Conservation (phyloP, 306 rosid species). For the Rosa persica region DNA sequence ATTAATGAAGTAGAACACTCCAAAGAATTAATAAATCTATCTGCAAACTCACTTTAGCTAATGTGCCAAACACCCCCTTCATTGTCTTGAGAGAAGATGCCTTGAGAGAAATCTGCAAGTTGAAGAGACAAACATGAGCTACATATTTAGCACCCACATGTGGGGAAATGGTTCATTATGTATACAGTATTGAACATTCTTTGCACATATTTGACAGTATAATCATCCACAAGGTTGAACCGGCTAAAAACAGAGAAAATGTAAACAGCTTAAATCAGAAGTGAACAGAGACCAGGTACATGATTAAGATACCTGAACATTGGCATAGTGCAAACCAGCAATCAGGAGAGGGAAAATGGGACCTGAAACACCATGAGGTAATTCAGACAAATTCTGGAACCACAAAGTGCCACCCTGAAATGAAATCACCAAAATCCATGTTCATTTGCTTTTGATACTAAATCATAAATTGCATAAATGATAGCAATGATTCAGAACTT, state of each 20-base stretch:
- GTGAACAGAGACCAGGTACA: background rate
- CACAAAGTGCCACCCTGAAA: conserved; percentile 92
- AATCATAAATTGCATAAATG: background rate
- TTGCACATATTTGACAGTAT: background rate
- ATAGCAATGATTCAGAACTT: conserved; percentile 1
- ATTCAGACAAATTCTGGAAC: conserved; percentile 83
- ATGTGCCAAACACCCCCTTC: conserved; percentile 33
- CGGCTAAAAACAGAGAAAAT: background rate
- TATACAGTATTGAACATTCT: background rate
- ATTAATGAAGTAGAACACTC: background rate
- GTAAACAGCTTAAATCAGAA: background rate
- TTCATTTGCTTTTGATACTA: background rate
- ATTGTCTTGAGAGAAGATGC: conserved; percentile 46
- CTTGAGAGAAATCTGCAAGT: conserved; percentile 58
- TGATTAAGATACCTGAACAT: conserved; percentile 63
- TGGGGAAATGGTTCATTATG: conserved; percentile 3
- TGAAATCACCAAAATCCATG: conserved; percentile 20
- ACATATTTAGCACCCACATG: background rate
- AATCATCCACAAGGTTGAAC: background rate
- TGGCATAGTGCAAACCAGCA: conserved; percentile 70
- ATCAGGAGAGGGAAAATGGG: conserved; percentile 70
- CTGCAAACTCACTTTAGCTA: conserved; percentile 58
- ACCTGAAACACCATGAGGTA: conserved; percentile 70
- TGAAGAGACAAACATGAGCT: conserved; percentile 32
- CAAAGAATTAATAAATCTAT: background rate